Conservation (phyloP, 148 eudicot species). For the Spergularia marina region DNA sequence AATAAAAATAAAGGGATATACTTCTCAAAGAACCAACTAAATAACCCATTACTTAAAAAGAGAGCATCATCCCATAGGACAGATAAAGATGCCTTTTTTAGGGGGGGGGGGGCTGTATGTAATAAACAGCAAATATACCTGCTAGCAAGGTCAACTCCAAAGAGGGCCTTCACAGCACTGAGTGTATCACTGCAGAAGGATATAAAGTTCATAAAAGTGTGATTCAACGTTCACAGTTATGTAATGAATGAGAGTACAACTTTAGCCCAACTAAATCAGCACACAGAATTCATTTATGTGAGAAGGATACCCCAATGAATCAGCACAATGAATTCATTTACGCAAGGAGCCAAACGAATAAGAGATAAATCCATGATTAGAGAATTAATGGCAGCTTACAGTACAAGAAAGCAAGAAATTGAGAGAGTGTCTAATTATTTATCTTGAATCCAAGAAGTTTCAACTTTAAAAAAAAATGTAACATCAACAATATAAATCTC, state of each 20-base stretch:
- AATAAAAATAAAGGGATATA: too few species aligned
- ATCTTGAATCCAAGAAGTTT: background rate
- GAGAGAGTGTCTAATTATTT: background rate
- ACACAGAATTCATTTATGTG: background rate
- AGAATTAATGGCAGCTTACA: background rate
- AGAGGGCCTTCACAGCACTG: slow-evolving; percentile 74
- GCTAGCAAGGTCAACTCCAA: slow-evolving; percentile 85
- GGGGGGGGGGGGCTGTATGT: too few species aligned
- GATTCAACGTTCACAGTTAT: slow-evolving; percentile 1
- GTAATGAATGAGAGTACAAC: background rate
- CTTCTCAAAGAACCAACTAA: too few species aligned
- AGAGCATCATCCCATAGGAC: too few species aligned
- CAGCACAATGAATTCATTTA: background rate
- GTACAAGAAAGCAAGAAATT: background rate
- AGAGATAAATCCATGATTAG: background rate
- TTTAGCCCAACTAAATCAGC: background rate
- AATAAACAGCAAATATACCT: slow-evolving; percentile 43
- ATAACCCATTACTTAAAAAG: too few species aligned
- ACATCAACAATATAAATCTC: background rate
- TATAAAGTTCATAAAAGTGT: slow-evolving; percentile 13
- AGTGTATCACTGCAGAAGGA: slow-evolving; percentile 56
- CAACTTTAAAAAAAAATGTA: background rate
- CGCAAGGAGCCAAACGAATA: background rate
- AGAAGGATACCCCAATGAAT: background rate
- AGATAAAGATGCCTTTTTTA: too few species aligned